Conservation (phyloP, 164 flowering plant species). For the Warburgia ugandensis region DNA sequence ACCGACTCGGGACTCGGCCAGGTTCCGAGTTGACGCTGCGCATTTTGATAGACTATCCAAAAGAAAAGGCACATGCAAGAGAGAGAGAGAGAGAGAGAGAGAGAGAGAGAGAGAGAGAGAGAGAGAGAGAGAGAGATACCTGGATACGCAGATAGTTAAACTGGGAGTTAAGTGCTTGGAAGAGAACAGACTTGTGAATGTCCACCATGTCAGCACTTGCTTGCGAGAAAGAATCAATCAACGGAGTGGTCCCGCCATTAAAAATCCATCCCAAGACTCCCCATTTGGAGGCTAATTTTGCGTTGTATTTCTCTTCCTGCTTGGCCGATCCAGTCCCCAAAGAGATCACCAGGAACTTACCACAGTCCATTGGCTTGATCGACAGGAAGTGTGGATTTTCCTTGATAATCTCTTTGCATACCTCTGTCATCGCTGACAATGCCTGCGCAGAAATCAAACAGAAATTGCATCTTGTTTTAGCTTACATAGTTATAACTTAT, state of each 20-base stretch:
- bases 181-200: slow-evolving; percentile 11
- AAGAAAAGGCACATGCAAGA: too few relatives aligned
- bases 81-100: neutral
- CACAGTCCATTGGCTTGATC: slow-evolving; percentile 10
- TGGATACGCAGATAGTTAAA: slow-evolving; percentile 10
- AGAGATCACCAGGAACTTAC: slow-evolving; percentile 13
- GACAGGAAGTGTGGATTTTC: slow-evolving; percentile 8
- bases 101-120: too few relatives aligned
- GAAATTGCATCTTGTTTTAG: neutral
- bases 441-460: slow-evolving; percentile 6
- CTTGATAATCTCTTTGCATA: slow-evolving; percentile 3
- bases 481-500: neutral
- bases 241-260: slow-evolving; percentile 1
- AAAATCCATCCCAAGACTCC: slow-evolving; percentile 7
- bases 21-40: too few relatives aligned
- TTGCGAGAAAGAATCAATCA: slow-evolving; percentile 5
- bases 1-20: too few relatives aligned
- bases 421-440: neutral
- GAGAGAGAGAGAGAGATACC: too few relatives aligned
- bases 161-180: slow-evolving; percentile 7
- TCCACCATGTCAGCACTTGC: slow-evolving; percentile 15
- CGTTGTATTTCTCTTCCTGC: neutral
- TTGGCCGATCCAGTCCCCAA: slow-evolving; percentile 8
- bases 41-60: too few relatives aligned
- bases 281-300: slow-evolving; percentile 7